These are phyloP conservation scores for Monosporascus sp. DNA, from an alignment of 2,329 filamentous ascomycete species.

Conservation along the genomic window DNA sequence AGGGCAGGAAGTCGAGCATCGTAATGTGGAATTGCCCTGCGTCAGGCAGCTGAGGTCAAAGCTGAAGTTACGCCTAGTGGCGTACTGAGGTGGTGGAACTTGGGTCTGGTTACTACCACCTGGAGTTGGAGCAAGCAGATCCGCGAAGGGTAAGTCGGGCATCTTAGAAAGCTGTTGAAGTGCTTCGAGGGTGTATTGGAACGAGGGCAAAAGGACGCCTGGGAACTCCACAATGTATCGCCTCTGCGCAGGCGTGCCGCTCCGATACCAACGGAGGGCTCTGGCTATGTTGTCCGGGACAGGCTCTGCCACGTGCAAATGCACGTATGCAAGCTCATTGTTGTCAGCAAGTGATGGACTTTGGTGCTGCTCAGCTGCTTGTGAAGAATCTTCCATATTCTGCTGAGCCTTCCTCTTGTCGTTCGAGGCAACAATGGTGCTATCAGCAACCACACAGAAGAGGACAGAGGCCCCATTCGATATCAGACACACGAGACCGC, in stretches of 20 bases:
- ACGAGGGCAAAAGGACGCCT: conserved; percentile 52
- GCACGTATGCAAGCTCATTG: conserved; percentile 23
- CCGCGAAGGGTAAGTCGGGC: conserved; percentile 42
- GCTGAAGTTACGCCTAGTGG: conserved; percentile 40
- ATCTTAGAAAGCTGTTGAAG: conserved; percentile 47
- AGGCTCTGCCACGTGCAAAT: conserved; percentile 25
- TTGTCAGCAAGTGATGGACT: conserved; percentile 28
- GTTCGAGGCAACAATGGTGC: conserved; percentile 14
- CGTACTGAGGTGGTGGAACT: conserved; percentile 47
- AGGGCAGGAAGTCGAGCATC: conserved; percentile 12
- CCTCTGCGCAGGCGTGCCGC: conserved; percentile 5
- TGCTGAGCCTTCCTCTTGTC: conserved; percentile 8
- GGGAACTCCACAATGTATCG: conserved; percentile 56
- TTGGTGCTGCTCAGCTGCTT: background rate
- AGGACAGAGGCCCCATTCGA: conserved; percentile 31
- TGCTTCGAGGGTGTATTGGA: conserved; percentile 50
- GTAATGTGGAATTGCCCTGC: conserved; percentile 13
- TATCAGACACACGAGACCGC: conserved; percentile 46
- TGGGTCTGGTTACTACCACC: conserved; percentile 12
- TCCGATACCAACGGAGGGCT: conserved; percentile 27
- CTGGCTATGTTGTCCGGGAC: conserved; percentile 13
- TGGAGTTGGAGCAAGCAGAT: conserved; percentile 36
- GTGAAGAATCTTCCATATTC: background rate
- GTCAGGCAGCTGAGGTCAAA: conserved; percentile 39
- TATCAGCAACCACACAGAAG: conserved; percentile 37